phyloP scores from a whole-genome alignment of 108 stramenopile genomes.

The Skeletonema tropicum region DNA sequence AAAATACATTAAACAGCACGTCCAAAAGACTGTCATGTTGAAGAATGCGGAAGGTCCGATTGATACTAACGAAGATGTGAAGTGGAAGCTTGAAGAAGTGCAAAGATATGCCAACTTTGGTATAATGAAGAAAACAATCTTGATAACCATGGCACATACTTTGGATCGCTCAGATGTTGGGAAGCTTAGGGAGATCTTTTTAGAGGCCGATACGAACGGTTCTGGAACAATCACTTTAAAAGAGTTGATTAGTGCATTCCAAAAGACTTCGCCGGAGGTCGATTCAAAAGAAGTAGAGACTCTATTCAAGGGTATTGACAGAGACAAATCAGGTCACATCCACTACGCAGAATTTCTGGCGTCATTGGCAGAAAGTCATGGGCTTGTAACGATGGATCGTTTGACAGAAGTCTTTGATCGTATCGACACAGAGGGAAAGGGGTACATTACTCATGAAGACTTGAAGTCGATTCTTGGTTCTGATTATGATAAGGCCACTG shows the following conservation, averaged over 20 bases:
- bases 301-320: conserved; percentile 67
- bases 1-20: conserved; percentile 39
- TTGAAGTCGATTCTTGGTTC: conserved; percentile 61
- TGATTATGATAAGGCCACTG: conserved; percentile 64
- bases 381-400: conserved; percentile 66
- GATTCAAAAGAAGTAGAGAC: conserved; percentile 52
- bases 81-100: conserved; percentile 39
- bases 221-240: conserved; percentile 64
- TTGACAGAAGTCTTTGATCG: conserved; percentile 79
- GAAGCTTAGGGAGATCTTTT: conserved; percentile 58
- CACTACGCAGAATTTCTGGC: conserved; percentile 81
- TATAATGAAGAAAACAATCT: conserved; percentile 60
- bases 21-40: conserved; percentile 25
- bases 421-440: conserved; percentile 71
- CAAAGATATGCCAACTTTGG: conserved; percentile 49
- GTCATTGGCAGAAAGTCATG: conserved; percentile 68
- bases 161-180: conserved; percentile 61
- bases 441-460: conserved; percentile 69
- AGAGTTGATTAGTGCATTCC: conserved; percentile 57
- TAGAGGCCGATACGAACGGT: conserved; percentile 60
- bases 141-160: conserved; percentile 66
- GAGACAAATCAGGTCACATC: conserved; percentile 69
- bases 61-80: conserved; percentile 9
- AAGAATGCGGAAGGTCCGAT: conserved; percentile 24
- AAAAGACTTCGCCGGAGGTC: conserved; percentile 45